phyloP scores from a whole-genome alignment of 1,139 yeast genomes.

The Taphrina betulina region DNA sequence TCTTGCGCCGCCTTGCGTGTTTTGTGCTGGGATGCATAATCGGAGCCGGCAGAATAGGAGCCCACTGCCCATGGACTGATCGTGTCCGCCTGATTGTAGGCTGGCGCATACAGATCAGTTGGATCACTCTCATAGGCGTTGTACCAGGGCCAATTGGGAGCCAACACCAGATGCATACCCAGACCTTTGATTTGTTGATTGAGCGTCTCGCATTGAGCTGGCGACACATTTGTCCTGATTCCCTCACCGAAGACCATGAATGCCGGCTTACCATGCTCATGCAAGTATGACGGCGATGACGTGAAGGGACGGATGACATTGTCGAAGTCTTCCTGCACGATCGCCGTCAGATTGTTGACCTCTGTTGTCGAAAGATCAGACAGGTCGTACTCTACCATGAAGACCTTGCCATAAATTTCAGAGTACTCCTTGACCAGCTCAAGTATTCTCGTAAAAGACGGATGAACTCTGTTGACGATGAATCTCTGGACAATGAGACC shows the following conservation, averaged over 20 bases:
- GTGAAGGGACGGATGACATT: neutral
- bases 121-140: neutral
- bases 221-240: neutral
- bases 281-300: neutral
- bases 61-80: slow-evolving; percentile 3
- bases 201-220: neutral
- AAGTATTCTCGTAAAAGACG: neutral
- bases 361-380: neutral
- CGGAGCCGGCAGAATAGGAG: neutral
- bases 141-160: slow-evolving; percentile 3
- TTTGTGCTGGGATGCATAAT: neutral
- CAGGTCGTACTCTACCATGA: slow-evolving; percentile 8
- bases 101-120: slow-evolving; percentile 2
- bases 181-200: neutral
- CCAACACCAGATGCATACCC: neutral
- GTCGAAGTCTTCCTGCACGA: neutral
- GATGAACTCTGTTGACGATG: slow-evolving; percentile 1
- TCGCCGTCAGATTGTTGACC: neutral
- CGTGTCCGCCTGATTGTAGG: neutral
- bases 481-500: neutral
- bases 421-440: neutral
- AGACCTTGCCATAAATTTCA: neutral
- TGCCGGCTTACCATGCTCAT: neutral
- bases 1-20: slow-evolving; percentile 9
- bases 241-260: slow-evolving; percentile 2